phyloP scores from a whole-genome alignment of 2,329 filamentous ascomycete species.

The Macroventuria anomochaeta region DNA sequence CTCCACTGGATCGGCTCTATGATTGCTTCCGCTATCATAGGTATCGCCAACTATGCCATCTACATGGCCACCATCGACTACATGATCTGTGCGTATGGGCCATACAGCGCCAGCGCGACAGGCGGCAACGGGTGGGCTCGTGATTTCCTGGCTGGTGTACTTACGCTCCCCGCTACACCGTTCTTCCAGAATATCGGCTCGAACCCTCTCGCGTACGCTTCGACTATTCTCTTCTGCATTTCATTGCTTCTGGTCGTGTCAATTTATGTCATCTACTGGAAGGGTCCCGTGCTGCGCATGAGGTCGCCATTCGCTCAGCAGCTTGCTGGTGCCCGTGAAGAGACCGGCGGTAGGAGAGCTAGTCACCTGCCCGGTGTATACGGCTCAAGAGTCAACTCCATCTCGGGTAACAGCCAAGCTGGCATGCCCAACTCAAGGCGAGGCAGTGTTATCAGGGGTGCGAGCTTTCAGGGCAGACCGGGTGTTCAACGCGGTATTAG shows the following conservation, averaged over 20 bases:
- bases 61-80: slow-evolving; percentile 84
- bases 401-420: slow-evolving; percentile 24
- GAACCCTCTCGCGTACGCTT: slow-evolving; percentile 60
- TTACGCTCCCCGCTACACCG: slow-evolving; percentile 72
- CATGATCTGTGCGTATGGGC: slow-evolving; percentile 77
- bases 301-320: slow-evolving; percentile 62
- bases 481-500: slow-evolving; percentile 11
- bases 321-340: slow-evolving; percentile 43
- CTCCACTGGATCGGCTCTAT: slow-evolving; percentile 74
- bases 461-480: slow-evolving; percentile 21
- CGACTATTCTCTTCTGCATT: slow-evolving; percentile 62
- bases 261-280: slow-evolving; percentile 60
- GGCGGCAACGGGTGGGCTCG: slow-evolving; percentile 79
- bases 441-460: slow-evolving; percentile 40
- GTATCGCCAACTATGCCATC: slow-evolving; percentile 73
- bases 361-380: slow-evolving; percentile 41
- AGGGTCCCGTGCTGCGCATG: slow-evolving; percentile 61
- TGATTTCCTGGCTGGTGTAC: slow-evolving; percentile 76
- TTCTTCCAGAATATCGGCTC: slow-evolving; percentile 55
- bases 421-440: slow-evolving; percentile 31
- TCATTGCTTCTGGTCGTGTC: slow-evolving; percentile 53
- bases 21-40: slow-evolving; percentile 70
- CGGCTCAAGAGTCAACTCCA: slow-evolving; percentile 39
- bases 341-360: slow-evolving; percentile 43
- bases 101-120: slow-evolving; percentile 77